A percentile compares a stretch with the other conserved stretches of the same genome.
Conservation (phyloP, 306 rosid genomes). For the Malus orientalis region DNA sequence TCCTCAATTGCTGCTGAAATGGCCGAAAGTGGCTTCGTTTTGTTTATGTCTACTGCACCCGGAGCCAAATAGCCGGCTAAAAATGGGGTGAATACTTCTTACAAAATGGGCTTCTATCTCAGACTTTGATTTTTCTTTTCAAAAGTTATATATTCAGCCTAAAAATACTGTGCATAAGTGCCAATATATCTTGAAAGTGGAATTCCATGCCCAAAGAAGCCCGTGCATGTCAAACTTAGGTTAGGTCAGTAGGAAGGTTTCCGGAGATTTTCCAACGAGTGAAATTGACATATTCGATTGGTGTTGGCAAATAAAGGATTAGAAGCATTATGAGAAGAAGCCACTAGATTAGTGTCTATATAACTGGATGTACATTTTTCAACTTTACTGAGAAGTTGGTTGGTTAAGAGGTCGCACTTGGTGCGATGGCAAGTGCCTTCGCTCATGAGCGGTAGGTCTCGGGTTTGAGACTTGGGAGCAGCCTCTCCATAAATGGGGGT, state of each 20-base stretch:
- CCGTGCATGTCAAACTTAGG: background rate
- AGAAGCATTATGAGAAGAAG: background rate
- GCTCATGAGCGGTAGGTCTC: too few species aligned
- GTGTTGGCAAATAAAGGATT: background rate
- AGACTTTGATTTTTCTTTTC: background rate
- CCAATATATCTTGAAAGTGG: background rate
- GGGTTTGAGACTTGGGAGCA: too few species aligned
- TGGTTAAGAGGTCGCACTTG: background rate
- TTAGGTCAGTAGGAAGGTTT: background rate
- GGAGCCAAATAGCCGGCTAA: slow-evolving; percentile 78
- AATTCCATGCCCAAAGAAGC: background rate
- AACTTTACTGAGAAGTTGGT: background rate
- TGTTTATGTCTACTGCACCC: slow-evolving; percentile 95
- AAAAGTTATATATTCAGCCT: background rate
- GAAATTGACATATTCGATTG: background rate
- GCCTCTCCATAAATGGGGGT: too few species aligned
- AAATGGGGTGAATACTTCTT: slow-evolving; percentile 50
- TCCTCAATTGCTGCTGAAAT: slow-evolving; percentile 87
- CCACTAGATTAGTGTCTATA: background rate
- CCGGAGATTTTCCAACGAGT: background rate
- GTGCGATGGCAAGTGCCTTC: too few species aligned
- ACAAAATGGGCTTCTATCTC: background rate
- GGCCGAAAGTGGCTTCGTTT: slow-evolving; percentile 98
- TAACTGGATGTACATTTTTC: background rate
- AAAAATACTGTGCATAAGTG: background rate